Base-by-base conservation (phyloP, 371 early-diverging fungal species). In the Circinella umbellata region DNA sequence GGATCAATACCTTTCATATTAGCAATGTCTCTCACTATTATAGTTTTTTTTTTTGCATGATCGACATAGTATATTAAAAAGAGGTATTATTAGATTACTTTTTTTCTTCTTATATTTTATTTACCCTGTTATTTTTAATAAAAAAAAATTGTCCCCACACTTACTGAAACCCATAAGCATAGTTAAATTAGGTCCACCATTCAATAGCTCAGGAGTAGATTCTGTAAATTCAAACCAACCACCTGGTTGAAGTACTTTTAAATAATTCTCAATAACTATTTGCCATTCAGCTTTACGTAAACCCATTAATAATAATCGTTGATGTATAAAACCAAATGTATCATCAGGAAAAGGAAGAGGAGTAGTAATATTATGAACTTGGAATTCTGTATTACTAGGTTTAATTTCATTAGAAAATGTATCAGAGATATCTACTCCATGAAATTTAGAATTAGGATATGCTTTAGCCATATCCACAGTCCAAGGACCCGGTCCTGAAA, bases 291-390 rank as follows among this genome's bases (percentile, higher is more conserved):
- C 51, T 4, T 72, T 35, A 5, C 70, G 73, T 15, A 80, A 63
- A 6, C 73, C 76, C 14, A 80, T 46, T 5, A 75, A n/a, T 27
- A 78, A 70, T 36, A 80, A 46, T 54, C 86, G 76, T 68, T 87
- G 83, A 70, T 86, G 83, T 37, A 87, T 73, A 69, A 79, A 87
- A 61, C 84, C 86, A 76, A 87, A 85, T 35, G 73, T 64, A 61
- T 84, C 74, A 63, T 85, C 81, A 7, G 83, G 79, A 70, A 79
- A 86, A 9, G 87, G 86, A 15, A 87, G 64, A 1, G 80, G 74
- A 18, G 86, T 80, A 15, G 84, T 71, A 62, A 88, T 76, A 64
- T 88, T 88, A 60, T 80, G 77, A 14, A 82, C 69, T 34, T 73
- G 70, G 69, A 88, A 86, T n/a, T 81, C 76, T 13, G 75, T 74